Percentiles rank a stretch among this genome's conserved stretches.
Conservation (phyloP, 2,329 filamentous ascomycete genomes). For the Fusarium sp. region DNA sequence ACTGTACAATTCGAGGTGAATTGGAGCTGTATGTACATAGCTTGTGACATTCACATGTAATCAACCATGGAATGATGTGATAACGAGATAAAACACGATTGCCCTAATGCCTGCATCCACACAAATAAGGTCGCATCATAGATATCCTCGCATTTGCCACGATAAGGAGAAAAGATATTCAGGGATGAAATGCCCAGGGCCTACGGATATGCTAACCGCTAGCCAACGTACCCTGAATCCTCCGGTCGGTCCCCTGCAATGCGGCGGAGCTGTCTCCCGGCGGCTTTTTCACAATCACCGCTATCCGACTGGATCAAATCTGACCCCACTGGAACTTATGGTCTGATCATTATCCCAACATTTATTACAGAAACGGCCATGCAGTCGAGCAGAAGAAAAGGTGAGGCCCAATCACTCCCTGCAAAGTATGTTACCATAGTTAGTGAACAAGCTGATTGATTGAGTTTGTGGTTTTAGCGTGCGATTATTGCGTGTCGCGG, state of each 20-base stretch:
- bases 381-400: constrained; percentile 40
- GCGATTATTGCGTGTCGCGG: constrained; percentile 56
- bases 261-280: constrained; percentile 3
- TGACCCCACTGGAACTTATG: not conserved
- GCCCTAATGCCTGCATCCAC: not conserved
- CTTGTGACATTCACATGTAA: not conserved
- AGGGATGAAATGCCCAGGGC: constrained; percentile 11
- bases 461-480: constrained; percentile 31
- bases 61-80: not conserved
- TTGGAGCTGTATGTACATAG: not conserved
- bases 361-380: constrained; percentile 18
- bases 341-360: constrained; percentile 1
- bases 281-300: constrained; percentile 7
- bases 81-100: not conserved
- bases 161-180: constrained; percentile 24
- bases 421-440: fast-evolving
- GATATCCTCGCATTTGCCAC: not conserved
- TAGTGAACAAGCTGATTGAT: not conserved
- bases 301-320: constrained; percentile 13
- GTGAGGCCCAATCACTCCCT: not conserved
- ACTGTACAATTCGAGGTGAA: not conserved
- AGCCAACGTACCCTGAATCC: constrained; percentile 5
- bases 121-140: not conserved
- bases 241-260: not conserved
- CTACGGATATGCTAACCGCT: too few species aligned